Conservation (phyloP, 768 basidiomycete genomes). For the Roridomyces roridus region DNA sequence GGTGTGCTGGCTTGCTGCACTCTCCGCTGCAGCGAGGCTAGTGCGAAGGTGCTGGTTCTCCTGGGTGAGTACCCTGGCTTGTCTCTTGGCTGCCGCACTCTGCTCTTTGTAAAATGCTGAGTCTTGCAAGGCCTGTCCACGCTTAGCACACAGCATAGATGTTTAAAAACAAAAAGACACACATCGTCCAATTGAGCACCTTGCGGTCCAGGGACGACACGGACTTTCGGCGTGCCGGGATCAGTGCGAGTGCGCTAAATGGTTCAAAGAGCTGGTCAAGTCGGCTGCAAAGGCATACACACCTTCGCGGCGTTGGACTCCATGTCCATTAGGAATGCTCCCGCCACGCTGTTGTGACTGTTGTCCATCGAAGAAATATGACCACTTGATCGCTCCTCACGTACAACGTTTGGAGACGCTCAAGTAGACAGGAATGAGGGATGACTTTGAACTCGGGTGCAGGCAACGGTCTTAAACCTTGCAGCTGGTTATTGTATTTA, state of each 20-base stretch:
- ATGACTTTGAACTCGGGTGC: neutral
- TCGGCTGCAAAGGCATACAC: no score
- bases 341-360: no score
- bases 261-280: neutral
- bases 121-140: no score
- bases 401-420: slow-evolving; percentile 16
- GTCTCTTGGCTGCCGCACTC: slow-evolving; percentile 8
- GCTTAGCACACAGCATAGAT: no score
- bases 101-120: no score
- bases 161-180: no score
- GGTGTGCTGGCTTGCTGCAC: neutral
- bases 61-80: neutral
- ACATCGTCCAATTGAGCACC: slow-evolving; percentile 1
- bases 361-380: slow-evolving; percentile 2
- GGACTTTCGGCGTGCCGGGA: slow-evolving; percentile 1
- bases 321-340: no score
- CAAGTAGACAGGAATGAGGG: slow-evolving; percentile 7
- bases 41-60: slow-evolving; percentile 5
- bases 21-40: slow-evolving; percentile 8
- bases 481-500: no score
- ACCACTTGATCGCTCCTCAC: slow-evolving; percentile 16
- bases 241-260: neutral
- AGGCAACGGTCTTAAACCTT: no score
- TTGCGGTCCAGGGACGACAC: slow-evolving; percentile 6
- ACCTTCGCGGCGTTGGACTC: no score